phyloP scores from a whole-genome alignment of 2,329 filamentous ascomycete genomes.

The Colletotrichum siamense region DNA sequence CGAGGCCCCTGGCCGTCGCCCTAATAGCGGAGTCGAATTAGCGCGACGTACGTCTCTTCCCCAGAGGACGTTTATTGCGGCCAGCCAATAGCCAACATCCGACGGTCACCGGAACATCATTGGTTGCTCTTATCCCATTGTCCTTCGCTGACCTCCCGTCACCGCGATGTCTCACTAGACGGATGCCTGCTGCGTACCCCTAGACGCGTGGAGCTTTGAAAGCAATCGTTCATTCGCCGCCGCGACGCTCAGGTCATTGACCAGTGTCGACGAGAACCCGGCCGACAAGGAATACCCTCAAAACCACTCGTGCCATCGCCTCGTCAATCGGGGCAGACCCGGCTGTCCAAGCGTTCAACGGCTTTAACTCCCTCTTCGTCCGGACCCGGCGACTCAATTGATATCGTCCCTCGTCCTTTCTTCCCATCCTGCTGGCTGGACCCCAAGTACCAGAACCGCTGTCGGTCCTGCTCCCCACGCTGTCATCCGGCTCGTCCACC shows the following conservation, averaged over 20 bases:
- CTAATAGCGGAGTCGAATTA: conserved; percentile 7
- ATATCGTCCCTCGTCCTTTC: background rate
- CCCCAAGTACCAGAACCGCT: background rate
- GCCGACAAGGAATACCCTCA: background rate
- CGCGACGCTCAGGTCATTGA: background rate
- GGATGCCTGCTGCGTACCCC: background rate
- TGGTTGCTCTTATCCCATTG: background rate
- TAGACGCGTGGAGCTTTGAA: background rate
- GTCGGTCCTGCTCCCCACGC: background rate
- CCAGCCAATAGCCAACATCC: conserved; percentile 17
- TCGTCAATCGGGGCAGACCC: background rate
- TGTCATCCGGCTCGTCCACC: background rate
- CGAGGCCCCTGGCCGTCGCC: conserved; percentile 2
- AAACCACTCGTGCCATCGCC: background rate
- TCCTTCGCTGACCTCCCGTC: background rate
- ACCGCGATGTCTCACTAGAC: background rate
- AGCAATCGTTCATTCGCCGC: background rate
- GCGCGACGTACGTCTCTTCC: background rate
- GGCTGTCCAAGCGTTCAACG: background rate
- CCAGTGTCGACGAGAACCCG: background rate
- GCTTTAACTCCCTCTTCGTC: background rate
- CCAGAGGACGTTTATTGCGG: background rate
- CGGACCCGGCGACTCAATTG: background rate
- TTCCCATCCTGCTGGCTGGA: background rate
- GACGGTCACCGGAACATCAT: background rate